These are phyloP conservation scores for Rhynchospora breviuscula DNA, from an alignment of 176 grass and related monocot species.

Conservation along the genomic window DNA sequence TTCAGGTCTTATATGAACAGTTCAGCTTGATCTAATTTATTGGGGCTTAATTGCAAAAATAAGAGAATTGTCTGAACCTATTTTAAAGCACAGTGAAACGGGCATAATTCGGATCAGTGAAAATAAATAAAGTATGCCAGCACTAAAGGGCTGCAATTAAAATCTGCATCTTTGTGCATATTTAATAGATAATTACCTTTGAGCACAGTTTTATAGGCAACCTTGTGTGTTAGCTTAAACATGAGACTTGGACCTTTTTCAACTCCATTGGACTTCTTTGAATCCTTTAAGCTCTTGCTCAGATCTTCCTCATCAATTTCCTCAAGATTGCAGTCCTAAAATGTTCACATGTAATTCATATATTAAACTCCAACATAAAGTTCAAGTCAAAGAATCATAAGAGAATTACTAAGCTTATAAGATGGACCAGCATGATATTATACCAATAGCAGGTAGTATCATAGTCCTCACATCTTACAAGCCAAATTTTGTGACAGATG, in stretches of 20 bases:
- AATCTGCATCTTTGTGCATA: background rate
- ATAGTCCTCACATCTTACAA: background rate
- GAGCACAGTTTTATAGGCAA: slow-evolving; percentile 89
- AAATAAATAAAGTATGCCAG: background rate
- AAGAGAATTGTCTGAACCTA: background rate
- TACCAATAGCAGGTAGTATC: background rate
- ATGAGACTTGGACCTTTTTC: slow-evolving; percentile 67
- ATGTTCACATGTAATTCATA: background rate
- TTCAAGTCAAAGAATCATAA: background rate
- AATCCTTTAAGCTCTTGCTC: slow-evolving; percentile 85
- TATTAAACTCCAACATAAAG: background rate
- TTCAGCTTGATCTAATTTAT: background rate
- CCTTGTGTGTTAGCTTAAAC: slow-evolving; percentile 94
- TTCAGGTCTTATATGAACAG: background rate
- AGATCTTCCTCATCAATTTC: slow-evolving; percentile 91
- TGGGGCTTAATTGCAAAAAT: background rate
- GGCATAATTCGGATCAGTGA: background rate
- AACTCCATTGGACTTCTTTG: slow-evolving; percentile 74
- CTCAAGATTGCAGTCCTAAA: slow-evolving; percentile 89
- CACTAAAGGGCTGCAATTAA: background rate
- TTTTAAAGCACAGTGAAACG: background rate
- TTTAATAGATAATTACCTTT: slow-evolving; percentile 56
- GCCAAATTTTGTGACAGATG: background rate
- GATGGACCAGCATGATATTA: background rate
- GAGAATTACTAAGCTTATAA: background rate